Evolutionary conservation across 2,329 filamentous ascomycete species (phyloP), one percentile per base, ranked within the genome.

Genomic region (Tolypocladium guangdongense): DNA sequence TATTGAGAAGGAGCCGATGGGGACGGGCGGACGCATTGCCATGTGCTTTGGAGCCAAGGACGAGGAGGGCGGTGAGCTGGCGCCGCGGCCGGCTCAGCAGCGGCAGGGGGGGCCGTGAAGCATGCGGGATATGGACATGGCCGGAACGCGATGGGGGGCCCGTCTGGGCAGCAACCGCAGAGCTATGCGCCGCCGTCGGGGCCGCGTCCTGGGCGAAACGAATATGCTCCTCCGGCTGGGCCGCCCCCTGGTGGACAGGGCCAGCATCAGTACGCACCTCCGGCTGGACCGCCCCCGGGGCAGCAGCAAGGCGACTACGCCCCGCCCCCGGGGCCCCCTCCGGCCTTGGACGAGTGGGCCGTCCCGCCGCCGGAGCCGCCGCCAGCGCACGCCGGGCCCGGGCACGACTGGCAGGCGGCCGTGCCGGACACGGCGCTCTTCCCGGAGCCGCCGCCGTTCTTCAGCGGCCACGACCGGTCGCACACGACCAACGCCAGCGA

Each of bases 381-480:
- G 27, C 65, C 67, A 7, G 54, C 58, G 20, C 55, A 54, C 47
- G 55, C 60, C 37, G 60, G 62, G 48, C 56, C 59, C 5, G 66
- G 82, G 59, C 86, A 90, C 64, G 82, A 87, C 68, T 90, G 87
- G 87, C 76, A 83, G 59, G 64, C 78, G 7, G 79, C 83, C 3
- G 84, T 90, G 1, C 86, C 87, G 0, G 87, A 90, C 66, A 89
- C 82, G 1, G 75, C 85, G 1, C 75, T 87, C 11, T 80, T 90
- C 45, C 87, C 87, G 1, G 86, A 86, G 0, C 87, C 87, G 1
- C 87, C 87, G 0, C 78, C 79, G 33, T 77, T 89, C 64, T 83
- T 82, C 67, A 71, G 70, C 52, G 80, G 80, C 49, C 82, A 82
- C 62, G 81, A 87, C 55, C 71, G 67, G 35, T 89, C 86, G 14